phyloP scores from a whole-genome alignment of 495 filamentous ascomycete species.

The Astrocystis sublimbata region DNA sequence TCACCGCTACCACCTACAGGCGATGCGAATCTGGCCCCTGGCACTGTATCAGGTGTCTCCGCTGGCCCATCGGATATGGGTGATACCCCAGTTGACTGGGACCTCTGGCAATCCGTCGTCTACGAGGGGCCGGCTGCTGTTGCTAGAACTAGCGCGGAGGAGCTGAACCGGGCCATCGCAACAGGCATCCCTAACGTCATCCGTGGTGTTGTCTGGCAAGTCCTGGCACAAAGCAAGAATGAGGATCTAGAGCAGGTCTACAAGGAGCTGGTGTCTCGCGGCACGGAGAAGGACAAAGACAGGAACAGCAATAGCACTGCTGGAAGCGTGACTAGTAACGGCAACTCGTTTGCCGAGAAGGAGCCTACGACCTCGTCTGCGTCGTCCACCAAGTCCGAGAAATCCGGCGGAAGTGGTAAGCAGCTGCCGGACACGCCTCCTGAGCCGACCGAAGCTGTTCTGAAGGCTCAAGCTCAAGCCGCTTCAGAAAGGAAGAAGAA shows the following conservation, averaged over 20 bases:
- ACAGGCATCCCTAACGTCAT: constrained; percentile 93
- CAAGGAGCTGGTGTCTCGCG: constrained; percentile 74
- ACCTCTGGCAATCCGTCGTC: constrained; percentile 94
- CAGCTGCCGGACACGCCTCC: constrained; percentile 60
- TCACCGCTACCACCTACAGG: constrained; percentile 55
- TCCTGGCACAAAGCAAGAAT: constrained; percentile 89
- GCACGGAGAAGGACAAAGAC: constrained; percentile 77
- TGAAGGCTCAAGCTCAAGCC: constrained; percentile 65
- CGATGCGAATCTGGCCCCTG: constrained; percentile 66
- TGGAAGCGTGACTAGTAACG: constrained; percentile 39
- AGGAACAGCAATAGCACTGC: constrained; percentile 53
- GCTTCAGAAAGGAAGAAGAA: constrained; percentile 71
- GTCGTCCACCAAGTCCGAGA: constrained; percentile 80
- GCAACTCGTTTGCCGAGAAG: constrained; percentile 52
- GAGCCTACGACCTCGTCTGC: constrained; percentile 72
- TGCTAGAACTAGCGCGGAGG: constrained; percentile 78
- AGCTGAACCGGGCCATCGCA: constrained; percentile 86
- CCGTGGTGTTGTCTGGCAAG: constrained; percentile 96
- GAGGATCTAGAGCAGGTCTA: constrained; percentile 89
- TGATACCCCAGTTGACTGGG: constrained; percentile 86
- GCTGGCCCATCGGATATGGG: constrained; percentile 65
- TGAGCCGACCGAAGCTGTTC: constrained; percentile 64
- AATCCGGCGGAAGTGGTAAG: constrained; percentile 64
- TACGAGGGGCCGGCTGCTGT: constrained; percentile 88
- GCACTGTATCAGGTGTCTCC: constrained; percentile 75